phyloP scores from a whole-genome alignment of 2,329 filamentous ascomycete species.

The Ophiostoma triangulosporum region DNA sequence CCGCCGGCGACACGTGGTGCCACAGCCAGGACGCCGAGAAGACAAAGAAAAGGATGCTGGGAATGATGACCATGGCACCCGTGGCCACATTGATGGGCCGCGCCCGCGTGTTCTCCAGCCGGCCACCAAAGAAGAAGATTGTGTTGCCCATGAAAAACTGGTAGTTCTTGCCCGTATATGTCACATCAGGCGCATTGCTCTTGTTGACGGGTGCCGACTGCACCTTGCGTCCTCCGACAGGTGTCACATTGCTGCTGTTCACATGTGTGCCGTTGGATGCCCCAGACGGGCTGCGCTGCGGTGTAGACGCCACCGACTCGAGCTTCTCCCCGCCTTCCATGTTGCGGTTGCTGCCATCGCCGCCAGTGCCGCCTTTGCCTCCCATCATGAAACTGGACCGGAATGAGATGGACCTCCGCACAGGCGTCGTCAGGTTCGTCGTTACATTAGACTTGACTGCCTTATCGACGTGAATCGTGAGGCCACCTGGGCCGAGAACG shows the following conservation, averaged over 20 bases:
- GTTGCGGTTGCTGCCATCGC: constrained; percentile 38
- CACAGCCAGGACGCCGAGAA: constrained; percentile 79
- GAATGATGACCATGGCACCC: constrained; percentile 64
- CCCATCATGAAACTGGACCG: constrained; percentile 53
- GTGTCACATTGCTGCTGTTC: constrained; percentile 2
- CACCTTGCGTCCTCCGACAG: constrained; percentile 2
- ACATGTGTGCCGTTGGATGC: constrained; percentile 24
- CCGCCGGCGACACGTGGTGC: constrained; percentile 72
- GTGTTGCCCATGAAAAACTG: constrained; percentile 93
- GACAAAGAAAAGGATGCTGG: constrained; percentile 68
- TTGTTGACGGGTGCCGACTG: not conserved
- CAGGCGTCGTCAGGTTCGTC: constrained; percentile 44
- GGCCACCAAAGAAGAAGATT: constrained; percentile 72
- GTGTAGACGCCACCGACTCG: constrained; percentile 67
- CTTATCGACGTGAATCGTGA: constrained; percentile 46
- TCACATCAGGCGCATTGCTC: constrained; percentile 30
- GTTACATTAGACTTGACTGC: constrained; percentile 33
- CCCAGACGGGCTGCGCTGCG: constrained; percentile 34
- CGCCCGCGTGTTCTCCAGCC: constrained; percentile 77
- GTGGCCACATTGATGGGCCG: constrained; percentile 83
- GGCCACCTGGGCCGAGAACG: constrained; percentile 18
- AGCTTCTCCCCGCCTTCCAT: constrained; percentile 65
- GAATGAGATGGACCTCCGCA: constrained; percentile 64
- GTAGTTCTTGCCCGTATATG: constrained; percentile 52
- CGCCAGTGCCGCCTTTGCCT: constrained; percentile 31